Evolutionary conservation across 768 basidiomycete genomes (phyloP).

Genomic region (Pleurotus platypus): DNA sequence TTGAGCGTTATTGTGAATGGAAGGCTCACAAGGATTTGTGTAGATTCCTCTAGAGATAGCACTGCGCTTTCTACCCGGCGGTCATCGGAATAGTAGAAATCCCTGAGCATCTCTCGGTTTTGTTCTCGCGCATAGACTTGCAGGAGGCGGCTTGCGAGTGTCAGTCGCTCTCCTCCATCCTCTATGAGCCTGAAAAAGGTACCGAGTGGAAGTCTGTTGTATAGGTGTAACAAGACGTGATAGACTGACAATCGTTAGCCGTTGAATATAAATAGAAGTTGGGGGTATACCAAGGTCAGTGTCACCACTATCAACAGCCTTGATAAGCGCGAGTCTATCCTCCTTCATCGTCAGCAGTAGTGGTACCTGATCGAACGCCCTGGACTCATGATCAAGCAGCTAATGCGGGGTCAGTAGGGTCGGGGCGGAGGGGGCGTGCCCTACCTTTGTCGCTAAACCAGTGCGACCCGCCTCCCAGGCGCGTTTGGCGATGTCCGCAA

Average conservation of each 20-base stretch:
- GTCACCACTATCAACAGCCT: constrained; percentile 93
- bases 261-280: neutral
- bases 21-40: constrained; percentile 50
- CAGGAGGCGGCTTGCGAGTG: constrained; percentile 72
- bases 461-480: constrained; percentile 89
- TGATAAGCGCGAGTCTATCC: constrained; percentile 79
- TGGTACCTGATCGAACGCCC: constrained; percentile 90
- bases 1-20: neutral
- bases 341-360: constrained; percentile 94
- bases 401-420: constrained; percentile 21
- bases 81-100: constrained; percentile 98
- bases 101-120: constrained; percentile 86
- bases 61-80: constrained; percentile 89
- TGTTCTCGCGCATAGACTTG: constrained; percentile 91
- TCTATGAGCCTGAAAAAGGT: constrained; percentile 94
- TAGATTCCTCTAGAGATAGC: constrained; percentile 83
- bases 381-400: constrained; percentile 89
- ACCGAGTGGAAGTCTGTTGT: constrained; percentile 79
- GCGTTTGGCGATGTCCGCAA: constrained; percentile 90
- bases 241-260: constrained; percentile 60
- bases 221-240: constrained; percentile 85
- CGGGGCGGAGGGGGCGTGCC: too few species aligned
- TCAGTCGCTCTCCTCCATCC: constrained; percentile 75
- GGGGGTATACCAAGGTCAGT: constrained; percentile 74
- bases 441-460: constrained; percentile 80